Conservation (phyloP, 148 eudicot species). For the Pouteria glomerata region DNA sequence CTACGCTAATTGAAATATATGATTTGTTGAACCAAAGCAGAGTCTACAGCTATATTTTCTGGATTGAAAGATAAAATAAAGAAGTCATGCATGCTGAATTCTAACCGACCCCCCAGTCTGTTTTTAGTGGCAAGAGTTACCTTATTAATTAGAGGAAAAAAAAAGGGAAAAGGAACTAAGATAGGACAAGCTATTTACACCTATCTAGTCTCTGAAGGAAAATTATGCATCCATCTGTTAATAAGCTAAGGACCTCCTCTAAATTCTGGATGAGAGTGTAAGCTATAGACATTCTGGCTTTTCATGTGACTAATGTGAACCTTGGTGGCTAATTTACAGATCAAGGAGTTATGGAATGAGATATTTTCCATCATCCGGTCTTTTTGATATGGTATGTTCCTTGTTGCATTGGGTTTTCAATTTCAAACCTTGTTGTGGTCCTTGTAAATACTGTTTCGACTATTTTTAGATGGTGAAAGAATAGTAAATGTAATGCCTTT, state of each 20-base stretch:
- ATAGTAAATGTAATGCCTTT: conserved; percentile 34
- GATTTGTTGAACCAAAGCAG: too few relatives aligned
- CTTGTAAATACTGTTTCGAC: conserved; percentile 3
- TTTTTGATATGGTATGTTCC: conserved; percentile 56
- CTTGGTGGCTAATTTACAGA: conserved; percentile 86
- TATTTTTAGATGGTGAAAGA: conserved; percentile 16
- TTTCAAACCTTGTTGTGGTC: conserved; percentile 16
- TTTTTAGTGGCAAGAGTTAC: not conserved
- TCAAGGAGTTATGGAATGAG: conserved; percentile 72
- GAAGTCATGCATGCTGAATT: too few relatives aligned
- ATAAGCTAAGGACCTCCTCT: too few relatives aligned
- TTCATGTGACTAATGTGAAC: conserved; percentile 41
- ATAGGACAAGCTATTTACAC: not conserved
- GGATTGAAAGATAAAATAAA: not conserved
- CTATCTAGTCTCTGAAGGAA: not conserved
- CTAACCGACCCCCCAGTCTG: too few relatives aligned
- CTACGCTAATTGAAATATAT: too few relatives aligned
- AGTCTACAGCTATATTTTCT: too few relatives aligned
- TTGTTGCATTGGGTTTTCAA: conserved; percentile 28
- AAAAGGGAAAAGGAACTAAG: not conserved
- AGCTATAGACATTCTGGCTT: conserved; percentile 1
- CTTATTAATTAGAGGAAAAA: too few relatives aligned
- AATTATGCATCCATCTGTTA: not conserved
- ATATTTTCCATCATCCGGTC: conserved; percentile 43
- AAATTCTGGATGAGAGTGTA: too few relatives aligned